These are phyloP conservation scores for Fusarium protoensiforme DNA, from an alignment of 2,329 filamentous ascomycete species.

Conservation along the genomic window DNA sequence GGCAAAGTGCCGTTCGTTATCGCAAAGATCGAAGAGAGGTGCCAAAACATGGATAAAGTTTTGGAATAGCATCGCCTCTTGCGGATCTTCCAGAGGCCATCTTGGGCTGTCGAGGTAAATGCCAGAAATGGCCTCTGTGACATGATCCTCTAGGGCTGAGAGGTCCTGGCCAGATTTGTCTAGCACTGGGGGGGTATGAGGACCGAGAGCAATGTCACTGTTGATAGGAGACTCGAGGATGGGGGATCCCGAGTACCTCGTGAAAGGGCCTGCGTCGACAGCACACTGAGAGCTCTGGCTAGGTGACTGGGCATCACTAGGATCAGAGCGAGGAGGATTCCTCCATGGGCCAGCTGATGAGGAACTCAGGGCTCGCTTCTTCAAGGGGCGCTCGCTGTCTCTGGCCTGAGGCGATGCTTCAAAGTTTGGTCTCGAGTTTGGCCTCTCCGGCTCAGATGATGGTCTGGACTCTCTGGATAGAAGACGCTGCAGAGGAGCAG, in stretches of 20 bases:
- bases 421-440: not conserved
- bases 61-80: conserved; percentile 44
- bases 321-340: conserved; percentile 19
- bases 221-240: conserved; percentile 11
- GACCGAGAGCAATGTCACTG: conserved; percentile 10
- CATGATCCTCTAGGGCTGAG: conserved; percentile 18
- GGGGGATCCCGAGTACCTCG: conserved; percentile 11
- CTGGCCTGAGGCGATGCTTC: not conserved
- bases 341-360: conserved; percentile 27
- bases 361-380: conserved; percentile 38
- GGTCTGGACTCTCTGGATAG: conserved; percentile 3
- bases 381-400: conserved; percentile 24
- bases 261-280: conserved; percentile 7
- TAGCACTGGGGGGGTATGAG: conserved; percentile 11
- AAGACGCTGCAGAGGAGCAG: not conserved
- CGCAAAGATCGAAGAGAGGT: conserved; percentile 44
- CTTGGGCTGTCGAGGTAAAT: conserved; percentile 35
- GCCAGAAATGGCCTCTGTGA: conserved; percentile 34
- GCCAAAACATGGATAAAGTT: conserved; percentile 42
- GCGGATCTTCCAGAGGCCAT: conserved; percentile 38
- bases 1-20: conserved; percentile 43
- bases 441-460: conserved; percentile 6
- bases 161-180: conserved; percentile 13
- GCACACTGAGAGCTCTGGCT: conserved; percentile 20
- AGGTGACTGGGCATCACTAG: conserved; percentile 20